These are phyloP conservation scores for Nicotiana undulata DNA, from an alignment of 257 asterid species.

Conservation along the genomic window DNA sequence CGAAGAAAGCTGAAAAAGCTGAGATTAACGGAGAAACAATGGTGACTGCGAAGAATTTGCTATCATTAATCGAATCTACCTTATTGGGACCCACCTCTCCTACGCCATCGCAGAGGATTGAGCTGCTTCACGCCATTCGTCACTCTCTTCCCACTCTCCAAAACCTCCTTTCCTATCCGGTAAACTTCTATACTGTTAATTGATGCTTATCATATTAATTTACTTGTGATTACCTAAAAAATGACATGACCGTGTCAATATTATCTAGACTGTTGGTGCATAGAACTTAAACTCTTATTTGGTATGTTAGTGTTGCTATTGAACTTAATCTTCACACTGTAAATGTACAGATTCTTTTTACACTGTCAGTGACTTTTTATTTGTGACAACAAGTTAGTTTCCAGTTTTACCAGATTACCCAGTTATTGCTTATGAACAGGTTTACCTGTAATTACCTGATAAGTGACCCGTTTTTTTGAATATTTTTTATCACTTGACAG, in stretches of 20 bases:
- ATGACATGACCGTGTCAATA: too few relatives aligned
- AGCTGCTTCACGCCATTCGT: slow-evolving; percentile 80
- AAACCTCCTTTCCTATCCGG: slow-evolving; percentile 65
- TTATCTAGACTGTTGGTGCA: too few relatives aligned
- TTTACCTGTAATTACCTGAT: too few relatives aligned
- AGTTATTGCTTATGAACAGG: too few relatives aligned
- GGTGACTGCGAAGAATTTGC: slow-evolving; percentile 67
- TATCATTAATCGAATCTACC: slow-evolving; percentile 56
- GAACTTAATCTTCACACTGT: too few relatives aligned
- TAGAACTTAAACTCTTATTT: neutral
- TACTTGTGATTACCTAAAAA: too few relatives aligned
- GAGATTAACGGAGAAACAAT: slow-evolving; percentile 18
- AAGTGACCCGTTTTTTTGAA: too few relatives aligned
- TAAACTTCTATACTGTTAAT: slow-evolving; percentile 9
- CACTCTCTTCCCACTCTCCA: slow-evolving; percentile 55
- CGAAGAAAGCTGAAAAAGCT: neutral
- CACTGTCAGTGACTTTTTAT: too few relatives aligned
- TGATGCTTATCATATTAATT: too few relatives aligned
- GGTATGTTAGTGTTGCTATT: neutral
- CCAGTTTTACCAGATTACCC: too few relatives aligned
- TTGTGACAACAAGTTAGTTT: too few relatives aligned
- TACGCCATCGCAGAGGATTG: slow-evolving; percentile 72
- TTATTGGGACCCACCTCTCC: slow-evolving; percentile 58
- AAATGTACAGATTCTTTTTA: too few relatives aligned
- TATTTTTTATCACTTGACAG: neutral